phyloP scores from a whole-genome alignment of 371 early-diverging fungal species.

The Rhizoclosmatium hyalinum region DNA sequence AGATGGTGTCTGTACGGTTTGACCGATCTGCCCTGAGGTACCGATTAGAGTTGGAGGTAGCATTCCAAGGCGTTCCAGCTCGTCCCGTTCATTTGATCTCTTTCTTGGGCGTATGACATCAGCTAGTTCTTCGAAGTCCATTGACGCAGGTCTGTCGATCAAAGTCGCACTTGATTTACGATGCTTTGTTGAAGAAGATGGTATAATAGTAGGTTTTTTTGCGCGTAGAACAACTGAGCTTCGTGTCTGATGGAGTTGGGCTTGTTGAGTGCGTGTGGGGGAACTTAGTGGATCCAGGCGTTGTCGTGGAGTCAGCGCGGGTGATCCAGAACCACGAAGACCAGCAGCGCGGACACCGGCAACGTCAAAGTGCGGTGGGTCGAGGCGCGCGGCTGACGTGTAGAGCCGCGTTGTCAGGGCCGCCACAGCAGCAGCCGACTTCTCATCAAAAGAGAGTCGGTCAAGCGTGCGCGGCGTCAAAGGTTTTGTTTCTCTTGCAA shows the following conservation, averaged over 20 bases:
- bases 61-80: constrained; percentile 22
- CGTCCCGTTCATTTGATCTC: constrained; percentile 11
- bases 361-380: constrained; percentile 13
- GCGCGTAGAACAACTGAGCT: constrained; percentile 24
- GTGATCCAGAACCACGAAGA: background rate
- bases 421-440: constrained; percentile 6
- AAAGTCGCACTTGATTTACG: background rate
- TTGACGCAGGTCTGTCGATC: background rate
- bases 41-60: background rate
- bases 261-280: background rate
- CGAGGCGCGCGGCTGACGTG: constrained; percentile 20
- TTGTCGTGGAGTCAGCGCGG: background rate
- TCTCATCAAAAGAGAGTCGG: background rate
- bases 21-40: background rate
- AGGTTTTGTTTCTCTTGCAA: no score
- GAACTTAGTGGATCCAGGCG: background rate
- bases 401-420: constrained; percentile 17
- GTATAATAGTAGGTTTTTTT: constrained; percentile 38
- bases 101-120: constrained; percentile 30
- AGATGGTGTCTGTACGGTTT: background rate
- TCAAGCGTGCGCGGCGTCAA: no score
- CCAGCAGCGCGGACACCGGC: background rate
- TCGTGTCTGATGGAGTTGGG: background rate
- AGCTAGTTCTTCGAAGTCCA: constrained; percentile 20
- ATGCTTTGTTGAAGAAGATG: constrained; percentile 36